Base-by-base conservation (phyloP, 1,139 yeast species). In the Schizosaccharomyces versatilis region DNA sequence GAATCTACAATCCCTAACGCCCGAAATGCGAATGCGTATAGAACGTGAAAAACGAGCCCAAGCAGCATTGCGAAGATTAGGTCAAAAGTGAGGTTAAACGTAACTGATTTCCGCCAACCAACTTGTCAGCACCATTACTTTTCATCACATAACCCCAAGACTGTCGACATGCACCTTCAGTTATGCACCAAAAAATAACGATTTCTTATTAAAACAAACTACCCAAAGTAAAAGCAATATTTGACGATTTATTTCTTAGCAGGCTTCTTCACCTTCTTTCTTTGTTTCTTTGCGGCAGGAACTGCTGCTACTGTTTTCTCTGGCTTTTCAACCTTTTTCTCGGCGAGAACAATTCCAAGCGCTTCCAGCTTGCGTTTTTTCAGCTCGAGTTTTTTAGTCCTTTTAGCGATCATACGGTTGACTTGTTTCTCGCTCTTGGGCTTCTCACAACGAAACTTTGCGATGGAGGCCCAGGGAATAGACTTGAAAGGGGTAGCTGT, bases 41-140 rank as follows among this genome's bases (percentile, higher is more conserved):
- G 86, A 88, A 81, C 76, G 98, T 59, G 98, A 90, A 63, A 88
- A 90, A 64, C 71, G 98, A 55, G 97, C 97, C 0, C 73, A 97
- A 58, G 99, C 99, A 0, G 96, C 95, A 0, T 97, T 90, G 65
- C 95, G 93, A 0, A 73, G 99, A 61, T 65, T 88, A 63, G 69
- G 68, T 51, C 54, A 56, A 40, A 52, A 41, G 14, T 54, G 48
- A 52, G 47, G 32, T 14, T 14, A 19, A 17, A 5, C 5, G 49
- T 17, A 3, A 24, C 14, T 39, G 12, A 24, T 3, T 24, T 24
- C 32, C 32, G 32, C 5, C 32, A 24, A 24, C 32, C 32, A 24
- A 3, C 32, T 24, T 24, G 32, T 24, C 32, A 24, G 32, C 32
- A 24, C 32, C 32, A 24, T 5, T 24, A 24, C 32, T 24, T 24